phyloP scores from a whole-genome alignment of 2,329 filamentous ascomycete species.

The Pseudogymnoascus verrucosus region DNA sequence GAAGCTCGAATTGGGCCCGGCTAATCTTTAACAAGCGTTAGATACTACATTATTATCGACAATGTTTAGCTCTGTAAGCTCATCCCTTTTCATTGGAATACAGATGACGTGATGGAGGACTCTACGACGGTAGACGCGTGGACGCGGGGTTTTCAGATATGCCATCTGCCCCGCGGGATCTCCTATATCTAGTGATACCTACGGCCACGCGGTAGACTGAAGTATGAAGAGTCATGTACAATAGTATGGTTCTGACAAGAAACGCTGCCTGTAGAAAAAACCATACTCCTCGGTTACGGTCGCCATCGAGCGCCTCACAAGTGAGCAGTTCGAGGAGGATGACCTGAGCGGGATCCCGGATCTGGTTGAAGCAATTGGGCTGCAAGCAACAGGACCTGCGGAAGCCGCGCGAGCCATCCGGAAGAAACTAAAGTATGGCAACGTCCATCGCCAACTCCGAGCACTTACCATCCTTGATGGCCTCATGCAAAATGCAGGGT shows the following conservation, averaged over 20 bases:
- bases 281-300: conserved; percentile 92
- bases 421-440: conserved; percentile 99
- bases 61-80: conserved; percentile 3
- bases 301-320: conserved; percentile 81
- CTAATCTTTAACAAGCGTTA: not conserved
- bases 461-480: conserved; percentile 85
- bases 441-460: conserved; percentile 81
- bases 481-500: conserved; percentile 87
- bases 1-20: not conserved
- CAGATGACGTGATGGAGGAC: not conserved
- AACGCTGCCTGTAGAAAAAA: conserved; percentile 51
- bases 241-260: not conserved
- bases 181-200: not conserved
- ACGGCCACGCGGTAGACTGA: not conserved
- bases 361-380: conserved; percentile 84
- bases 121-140: not conserved
- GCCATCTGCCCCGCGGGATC: not conserved
- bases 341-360: conserved; percentile 88
- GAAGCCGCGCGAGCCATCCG: conserved; percentile 88
- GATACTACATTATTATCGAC: not conserved
- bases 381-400: conserved; percentile 76
- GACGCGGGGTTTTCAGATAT: not conserved
- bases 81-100: not conserved
- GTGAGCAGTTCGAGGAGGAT: conserved; percentile 83
- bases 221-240: too few species aligned